These are phyloP conservation scores for Aurifilum marmelostoma DNA, from an alignment of 2,329 filamentous ascomycete genomes.

Conservation along the genomic window DNA sequence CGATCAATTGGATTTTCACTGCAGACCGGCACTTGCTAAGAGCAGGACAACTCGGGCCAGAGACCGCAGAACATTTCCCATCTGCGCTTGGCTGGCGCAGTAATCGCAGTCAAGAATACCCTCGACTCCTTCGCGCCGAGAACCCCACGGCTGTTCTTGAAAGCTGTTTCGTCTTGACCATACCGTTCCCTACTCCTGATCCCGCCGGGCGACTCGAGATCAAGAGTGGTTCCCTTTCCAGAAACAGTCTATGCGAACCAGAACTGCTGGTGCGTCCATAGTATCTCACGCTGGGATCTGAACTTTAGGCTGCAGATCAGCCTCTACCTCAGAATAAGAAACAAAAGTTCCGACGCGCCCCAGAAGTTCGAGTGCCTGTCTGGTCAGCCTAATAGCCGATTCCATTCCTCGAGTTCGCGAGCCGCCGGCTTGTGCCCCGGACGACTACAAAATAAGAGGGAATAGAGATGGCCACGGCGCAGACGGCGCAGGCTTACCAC, in stretches of 20 bases:
- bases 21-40: background rate
- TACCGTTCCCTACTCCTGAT: background rate
- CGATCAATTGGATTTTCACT: background rate
- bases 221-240: background rate
- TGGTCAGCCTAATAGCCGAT: background rate
- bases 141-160: background rate
- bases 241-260: background rate
- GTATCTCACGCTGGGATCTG: background rate
- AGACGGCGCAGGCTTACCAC: slow-evolving; percentile 47
- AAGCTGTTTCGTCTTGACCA: slow-evolving; percentile 2
- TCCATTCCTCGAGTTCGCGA: background rate
- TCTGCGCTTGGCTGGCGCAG: slow-evolving; percentile 18
- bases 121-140: background rate
- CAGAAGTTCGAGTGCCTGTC: background rate
- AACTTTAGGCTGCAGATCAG: background rate
- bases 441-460: background rate
- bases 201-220: background rate
- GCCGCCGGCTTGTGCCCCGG: background rate
- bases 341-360: slow-evolving; percentile 6
- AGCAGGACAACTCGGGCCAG: background rate
- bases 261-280: background rate
- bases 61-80: background rate
- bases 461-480: slow-evolving; percentile 43
- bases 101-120: slow-evolving; percentile 8
- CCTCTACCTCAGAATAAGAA: slow-evolving; percentile 6